Evolutionary conservation across 768 basidiomycete genomes (phyloP).

Genomic region (Agaricus subrufescens): DNA sequence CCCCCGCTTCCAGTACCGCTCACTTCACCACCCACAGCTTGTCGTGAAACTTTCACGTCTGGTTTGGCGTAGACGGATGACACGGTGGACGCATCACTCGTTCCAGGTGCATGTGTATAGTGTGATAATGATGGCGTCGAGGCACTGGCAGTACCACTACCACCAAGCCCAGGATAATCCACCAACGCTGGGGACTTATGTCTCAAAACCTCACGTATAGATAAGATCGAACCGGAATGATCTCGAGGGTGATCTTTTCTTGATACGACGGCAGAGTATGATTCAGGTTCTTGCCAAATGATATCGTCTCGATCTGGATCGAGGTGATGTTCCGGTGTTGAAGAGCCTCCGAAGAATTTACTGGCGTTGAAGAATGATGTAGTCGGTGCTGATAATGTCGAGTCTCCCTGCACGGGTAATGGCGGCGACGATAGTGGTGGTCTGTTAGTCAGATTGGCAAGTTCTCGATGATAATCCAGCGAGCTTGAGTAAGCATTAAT

Average conservation of each 20-base stretch:
- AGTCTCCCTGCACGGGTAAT: slow-evolving; percentile 13
- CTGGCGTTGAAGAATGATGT: slow-evolving; percentile 20
- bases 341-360: slow-evolving; percentile 39
- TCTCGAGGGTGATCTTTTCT: slow-evolving; percentile 64
- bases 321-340: slow-evolving; percentile 30
- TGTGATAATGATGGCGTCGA: too few species aligned
- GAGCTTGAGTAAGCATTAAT: slow-evolving; percentile 35
- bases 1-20: neutral
- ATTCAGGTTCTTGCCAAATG: slow-evolving; percentile 58
- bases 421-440: slow-evolving; percentile 15
- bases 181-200: slow-evolving; percentile 34
- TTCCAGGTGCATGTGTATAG: neutral
- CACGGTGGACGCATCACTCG: slow-evolving; percentile 8
- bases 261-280: slow-evolving; percentile 53
- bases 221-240: slow-evolving; percentile 43
- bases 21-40: slow-evolving; percentile 48
- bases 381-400: slow-evolving; percentile 20
- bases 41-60: slow-evolving; percentile 47
- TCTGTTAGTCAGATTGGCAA: slow-evolving; percentile 34
- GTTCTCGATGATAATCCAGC: slow-evolving; percentile 50
- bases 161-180: neutral
- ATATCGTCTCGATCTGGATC: slow-evolving; percentile 59
- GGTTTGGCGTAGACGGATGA: slow-evolving; percentile 53
- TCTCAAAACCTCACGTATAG: slow-evolving; percentile 58
- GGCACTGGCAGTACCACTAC: slow-evolving; percentile 8